Conservation (phyloP, 805 yeast species). For the Blastobotrys parvus region DNA sequence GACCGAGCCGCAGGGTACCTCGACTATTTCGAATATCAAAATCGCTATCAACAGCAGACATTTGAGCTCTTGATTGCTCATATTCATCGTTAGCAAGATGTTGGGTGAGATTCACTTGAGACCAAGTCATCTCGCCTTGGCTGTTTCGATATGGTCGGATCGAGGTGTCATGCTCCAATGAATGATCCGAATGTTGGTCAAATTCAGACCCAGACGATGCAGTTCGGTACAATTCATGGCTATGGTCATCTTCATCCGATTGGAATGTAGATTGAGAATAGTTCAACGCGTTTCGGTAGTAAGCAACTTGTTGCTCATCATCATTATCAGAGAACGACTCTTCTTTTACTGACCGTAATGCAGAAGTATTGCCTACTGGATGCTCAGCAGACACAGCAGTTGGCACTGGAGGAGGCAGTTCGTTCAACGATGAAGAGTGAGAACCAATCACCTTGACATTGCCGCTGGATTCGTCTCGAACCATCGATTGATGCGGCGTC, state of each 20-base stretch:
- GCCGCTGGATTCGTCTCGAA: conserved; percentile 28
- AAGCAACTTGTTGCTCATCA: too few species aligned
- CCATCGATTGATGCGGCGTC: conserved; percentile 18
- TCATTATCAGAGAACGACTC: conserved; percentile 5
- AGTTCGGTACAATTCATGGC: conserved; percentile 20
- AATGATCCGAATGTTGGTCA: conserved; percentile 8
- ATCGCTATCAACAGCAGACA: not conserved
- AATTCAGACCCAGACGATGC: conserved; percentile 22
- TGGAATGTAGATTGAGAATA: not conserved
- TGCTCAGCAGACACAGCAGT: not conserved
- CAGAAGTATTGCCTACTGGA: not conserved
- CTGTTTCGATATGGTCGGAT: conserved; percentile 27
- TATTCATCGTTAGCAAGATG: not conserved
- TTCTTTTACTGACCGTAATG: not conserved
- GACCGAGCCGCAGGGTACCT: not conserved
- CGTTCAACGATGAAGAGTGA: conserved; percentile 22
- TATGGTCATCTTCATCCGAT: not conserved
- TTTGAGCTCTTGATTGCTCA: not conserved
- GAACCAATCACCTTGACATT: conserved; percentile 26
- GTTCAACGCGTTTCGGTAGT: not conserved
- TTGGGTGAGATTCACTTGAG: not conserved
- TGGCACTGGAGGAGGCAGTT: not conserved
- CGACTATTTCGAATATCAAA: not conserved
- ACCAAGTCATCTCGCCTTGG: conserved; percentile 28
- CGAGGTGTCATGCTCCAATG: conserved; percentile 15